phyloP scores from a whole-genome alignment of 176 grass and related monocot species.

The bread wheat (Triticum aestivum) region IWGSC_CS_RefSeq_v2.1 NC_057799.1:633655668-633656167 shows the following conservation, averaged over 20 bases:
- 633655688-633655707: slow-evolving; percentile 59
- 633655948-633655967: slow-evolving; percentile 79
- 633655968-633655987: slow-evolving; percentile 79
- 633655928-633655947: slow-evolving; percentile 77
- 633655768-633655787: slow-evolving; percentile 70
- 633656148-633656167: slow-evolving; percentile 42
- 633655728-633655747: slow-evolving; percentile 59
- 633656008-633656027: slow-evolving; percentile 61
- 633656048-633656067: slow-evolving; percentile 54
- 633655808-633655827: slow-evolving; percentile 87
- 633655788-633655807: slow-evolving; percentile 74
- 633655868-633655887: slow-evolving; percentile 93
- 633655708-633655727: slow-evolving; percentile 89
- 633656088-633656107: slow-evolving; percentile 61
- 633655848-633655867: slow-evolving; percentile 61
- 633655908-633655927: slow-evolving; percentile 45
- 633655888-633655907: slow-evolving; percentile 75
- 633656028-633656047: slow-evolving; percentile 63
- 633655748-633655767: slow-evolving; percentile 64
- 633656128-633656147: slow-evolving; percentile 71
- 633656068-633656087: slow-evolving; percentile 73
- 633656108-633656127: slow-evolving; percentile 77
- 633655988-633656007: slow-evolving; percentile 65
- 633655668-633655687: slow-evolving; percentile 59
- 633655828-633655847: slow-evolving; percentile 81